Base-by-base conservation (phyloP, 1,284 basidiomycete genomes). In the Irpex sp. region DNA sequence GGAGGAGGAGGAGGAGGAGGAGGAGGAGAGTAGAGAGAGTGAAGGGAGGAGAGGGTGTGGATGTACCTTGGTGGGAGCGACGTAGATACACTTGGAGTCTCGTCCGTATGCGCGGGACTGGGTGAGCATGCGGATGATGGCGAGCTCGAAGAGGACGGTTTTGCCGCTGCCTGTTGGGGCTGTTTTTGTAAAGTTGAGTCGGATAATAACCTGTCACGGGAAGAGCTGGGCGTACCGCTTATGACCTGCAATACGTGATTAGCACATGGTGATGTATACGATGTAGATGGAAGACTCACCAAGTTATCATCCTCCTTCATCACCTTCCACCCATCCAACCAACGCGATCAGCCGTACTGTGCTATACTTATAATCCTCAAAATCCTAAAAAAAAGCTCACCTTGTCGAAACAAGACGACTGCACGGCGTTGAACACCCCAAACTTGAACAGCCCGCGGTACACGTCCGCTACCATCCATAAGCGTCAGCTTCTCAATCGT, bases 121-220 rank as follows among this genome's bases (percentile, higher is more conserved):
- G 58, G 79, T 81, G 44, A 96, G 78, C 82, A 95, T 85, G 37
- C 86, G 86, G 58, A 98, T 86, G 58, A 98, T 91, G 0, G 93
- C 87, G 9, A 99, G 79, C 74, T 99, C 97, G 69, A 99, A 99
- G 5, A 98, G 77, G 0, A 92, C 94, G 0, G 96, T 96, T 77
- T 97, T 97, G 31, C 96, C 96, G 56, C 93, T 92, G 26, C 95
- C 93, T 5, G 95, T 97, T 0, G 95, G 95, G 1, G 96, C 95
- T 89, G 31, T 15, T 37, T 54, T 49, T 26, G 21, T 13, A 17
- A 57, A 47, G 48, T 56, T 21, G 44, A 13, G 31, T 58, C 49
- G 21, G 36, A 44, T 49, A 57, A 55, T 38, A 38, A 19, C 58
- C n/a, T 61, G 59, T 59, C 48, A 61, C 2, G 51, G 65, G 57